These are phyloP conservation scores for Setaria italica DNA, from an alignment of 202 grass and related monocot species.

Conservation along the genomic window DNA sequence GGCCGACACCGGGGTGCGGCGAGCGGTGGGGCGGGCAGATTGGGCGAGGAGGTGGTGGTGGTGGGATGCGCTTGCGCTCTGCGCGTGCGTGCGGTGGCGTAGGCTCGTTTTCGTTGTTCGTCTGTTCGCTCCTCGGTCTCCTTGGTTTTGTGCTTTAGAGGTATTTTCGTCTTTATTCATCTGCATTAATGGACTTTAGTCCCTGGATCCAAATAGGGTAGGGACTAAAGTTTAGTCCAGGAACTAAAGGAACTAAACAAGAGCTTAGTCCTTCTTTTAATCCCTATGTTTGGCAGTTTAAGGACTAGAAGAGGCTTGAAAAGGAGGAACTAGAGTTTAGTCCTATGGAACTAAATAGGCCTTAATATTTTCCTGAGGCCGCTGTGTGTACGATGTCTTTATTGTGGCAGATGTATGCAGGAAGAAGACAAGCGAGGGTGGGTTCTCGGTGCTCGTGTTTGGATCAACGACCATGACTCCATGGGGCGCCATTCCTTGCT, in stretches of 20 bases:
- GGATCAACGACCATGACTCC: not conserved
- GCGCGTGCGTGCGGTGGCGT: not conserved
- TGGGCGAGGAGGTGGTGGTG: conserved; percentile 17
- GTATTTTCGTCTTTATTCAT: too few species aligned
- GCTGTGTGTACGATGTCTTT: not conserved
- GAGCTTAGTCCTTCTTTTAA: too few species aligned
- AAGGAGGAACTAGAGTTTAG: too few species aligned
- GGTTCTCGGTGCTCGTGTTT: not conserved
- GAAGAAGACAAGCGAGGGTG: not conserved
- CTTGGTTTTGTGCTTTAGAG: not conserved
- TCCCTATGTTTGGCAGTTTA: too few species aligned
- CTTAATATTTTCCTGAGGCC: not conserved
- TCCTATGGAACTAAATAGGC: too few species aligned
- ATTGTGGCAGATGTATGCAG: not conserved
- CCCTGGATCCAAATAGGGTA: too few species aligned
- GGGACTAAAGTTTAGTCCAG: too few species aligned
- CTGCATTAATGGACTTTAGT: too few species aligned
- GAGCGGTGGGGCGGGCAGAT: conserved; percentile 40
- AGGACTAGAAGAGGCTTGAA: too few species aligned
- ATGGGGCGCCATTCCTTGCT: not conserved
- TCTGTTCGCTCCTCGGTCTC: not conserved
- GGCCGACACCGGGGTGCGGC: conserved; percentile 61
- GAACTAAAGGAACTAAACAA: too few species aligned
- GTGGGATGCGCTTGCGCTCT: conserved; percentile 6
- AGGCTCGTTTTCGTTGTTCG: not conserved